Evolutionary conservation across 2,329 filamentous ascomycete species (phyloP), one percentile per base, ranked within the genome.

Genomic region (Fusarium sp.): DNA sequence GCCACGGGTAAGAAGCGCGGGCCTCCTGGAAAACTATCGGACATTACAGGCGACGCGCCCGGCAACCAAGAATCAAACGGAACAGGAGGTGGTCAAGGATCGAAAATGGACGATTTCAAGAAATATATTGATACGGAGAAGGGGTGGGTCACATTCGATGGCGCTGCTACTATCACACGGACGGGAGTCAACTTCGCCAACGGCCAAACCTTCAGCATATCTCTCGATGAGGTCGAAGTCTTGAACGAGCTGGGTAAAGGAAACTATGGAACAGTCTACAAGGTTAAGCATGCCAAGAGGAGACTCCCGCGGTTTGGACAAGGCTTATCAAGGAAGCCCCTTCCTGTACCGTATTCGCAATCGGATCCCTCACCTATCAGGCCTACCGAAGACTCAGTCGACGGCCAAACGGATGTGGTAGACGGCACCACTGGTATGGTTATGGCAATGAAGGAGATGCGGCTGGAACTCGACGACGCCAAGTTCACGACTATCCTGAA

Each of bases 381-480:
- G 13, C 64, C 73, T 7, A 72, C 78, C 6, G 76, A 77, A 13
- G 76, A 77, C 1, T 60, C 72, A 1, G 63, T 72, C 14, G 78
- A 79, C 72, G 48, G 76, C 77, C n/a, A 66, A n/a, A 76, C 71
- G 48, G 72, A 81, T 49, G 54, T 25, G 22, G 44, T 47, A 25
- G 74, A 75, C n/a, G 83, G 82, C 7, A 88, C 87, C 1, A 90
- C 90, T 1, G 94, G 95, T 20, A 88, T 92, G 52, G 86, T 97
- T 64, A 98, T 99, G 96, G 96, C 96, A 16, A 99, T 99, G 96
- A 99, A 99, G 80, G 96, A 99, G 81, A 97, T 99, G 75, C 90
- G 96, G 22, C 85, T 99, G 12, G 96, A 99, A 80, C 85, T 99
- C 56, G 96, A 99, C 76, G 96, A 99, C 79, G 92, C 94, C 69